Evolutionary conservation across 169 alveolate species (phyloP).

Genomic region (Plasmodium knowlesi): DNA sequence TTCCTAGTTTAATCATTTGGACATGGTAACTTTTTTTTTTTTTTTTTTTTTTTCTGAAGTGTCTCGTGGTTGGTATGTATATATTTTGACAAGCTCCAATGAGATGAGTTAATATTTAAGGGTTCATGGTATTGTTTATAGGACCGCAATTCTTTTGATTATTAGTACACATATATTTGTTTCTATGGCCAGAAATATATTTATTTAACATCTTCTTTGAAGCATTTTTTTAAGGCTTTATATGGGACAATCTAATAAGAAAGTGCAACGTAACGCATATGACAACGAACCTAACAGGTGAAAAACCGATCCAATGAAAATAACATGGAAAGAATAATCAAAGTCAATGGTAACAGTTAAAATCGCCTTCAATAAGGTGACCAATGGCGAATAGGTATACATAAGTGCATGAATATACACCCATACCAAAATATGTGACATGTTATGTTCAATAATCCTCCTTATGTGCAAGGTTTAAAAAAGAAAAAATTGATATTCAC

Average conservation of each 20-base stretch:
- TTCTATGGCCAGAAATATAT: not conserved
- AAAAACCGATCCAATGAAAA: not conserved
- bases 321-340: not conserved
- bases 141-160: not conserved
- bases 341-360: not conserved
- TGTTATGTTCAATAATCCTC: not conserved
- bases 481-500: not conserved
- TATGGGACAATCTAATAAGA: not conserved
- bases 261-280: not conserved
- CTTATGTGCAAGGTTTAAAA: not conserved
- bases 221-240: not conserved
- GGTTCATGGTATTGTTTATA: not conserved
- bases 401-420: not conserved
- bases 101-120: not conserved
- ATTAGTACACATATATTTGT: not conserved
- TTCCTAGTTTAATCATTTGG: not conserved
- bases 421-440: not conserved
- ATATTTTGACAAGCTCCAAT: not conserved
- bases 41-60: not conserved
- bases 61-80: not conserved
- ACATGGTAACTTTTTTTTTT: not conserved
- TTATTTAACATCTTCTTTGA: not conserved
- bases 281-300: not conserved
- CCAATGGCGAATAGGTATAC: not conserved
- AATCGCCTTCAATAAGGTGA: not conserved